These are phyloP conservation scores for Yueomyces sinensis DNA, from an alignment of 805 yeast genomes.

Conservation along the genomic window DNA sequence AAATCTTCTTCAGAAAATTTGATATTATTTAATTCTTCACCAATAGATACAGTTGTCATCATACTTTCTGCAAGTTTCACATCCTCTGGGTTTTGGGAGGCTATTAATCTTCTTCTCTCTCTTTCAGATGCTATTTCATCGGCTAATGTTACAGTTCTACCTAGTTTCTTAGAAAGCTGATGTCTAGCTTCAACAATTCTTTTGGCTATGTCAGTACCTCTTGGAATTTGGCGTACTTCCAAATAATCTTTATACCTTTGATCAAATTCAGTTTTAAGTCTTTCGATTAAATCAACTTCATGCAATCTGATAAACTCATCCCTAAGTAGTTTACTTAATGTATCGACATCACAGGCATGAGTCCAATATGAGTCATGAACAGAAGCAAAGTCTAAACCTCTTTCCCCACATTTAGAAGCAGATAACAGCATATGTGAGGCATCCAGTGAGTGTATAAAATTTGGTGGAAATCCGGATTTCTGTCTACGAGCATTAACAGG, in stretches of 20 bases:
- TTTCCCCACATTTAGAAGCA: conserved; percentile 60
- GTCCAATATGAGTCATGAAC: conserved; percentile 99
- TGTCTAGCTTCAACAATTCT: conserved; percentile 37
- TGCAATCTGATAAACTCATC: conserved; percentile 72
- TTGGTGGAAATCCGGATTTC: conserved; percentile 89
- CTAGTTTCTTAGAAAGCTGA: conserved; percentile 33
- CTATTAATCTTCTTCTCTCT: conserved; percentile 41
- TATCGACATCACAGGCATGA: conserved; percentile 72
- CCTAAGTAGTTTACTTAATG: conserved; percentile 58
- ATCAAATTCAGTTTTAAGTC: conserved; percentile 66
- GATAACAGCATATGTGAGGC: conserved; percentile 94
- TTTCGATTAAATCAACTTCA: conserved; percentile 54
- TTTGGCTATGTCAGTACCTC: conserved; percentile 35
- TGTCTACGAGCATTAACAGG: conserved; percentile 85
- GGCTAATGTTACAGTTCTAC: conserved; percentile 43
- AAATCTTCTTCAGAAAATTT: conserved; percentile 7
- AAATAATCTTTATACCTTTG: conserved; percentile 64
- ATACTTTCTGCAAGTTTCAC: conserved; percentile 38
- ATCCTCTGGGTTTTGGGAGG: conserved; percentile 37
- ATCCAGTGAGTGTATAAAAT: conserved; percentile 86
- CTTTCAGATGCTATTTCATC: conserved; percentile 69
- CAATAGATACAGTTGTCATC: conserved; percentile 59
- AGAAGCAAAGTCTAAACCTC: conserved; percentile 67
- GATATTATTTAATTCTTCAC: conserved; percentile 16
- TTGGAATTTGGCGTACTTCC: conserved; percentile 43